phyloP scores from a whole-genome alignment of 192 early-diverging fungal species.

The Coemansia sp. region DNA sequence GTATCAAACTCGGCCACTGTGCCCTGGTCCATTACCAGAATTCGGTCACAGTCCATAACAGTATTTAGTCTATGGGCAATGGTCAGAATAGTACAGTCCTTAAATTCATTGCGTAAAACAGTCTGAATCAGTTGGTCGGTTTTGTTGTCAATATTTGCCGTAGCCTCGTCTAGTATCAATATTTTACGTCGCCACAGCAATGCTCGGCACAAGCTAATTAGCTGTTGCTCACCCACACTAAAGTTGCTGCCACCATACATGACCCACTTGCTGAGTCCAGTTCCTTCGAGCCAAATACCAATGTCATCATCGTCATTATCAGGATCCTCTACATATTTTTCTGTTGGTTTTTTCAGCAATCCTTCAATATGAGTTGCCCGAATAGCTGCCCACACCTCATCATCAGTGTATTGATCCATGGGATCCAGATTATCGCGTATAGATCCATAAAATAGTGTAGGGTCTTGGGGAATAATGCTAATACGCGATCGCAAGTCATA shows the following conservation, averaged over 20 bases:
- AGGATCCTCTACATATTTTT: slow-evolving; percentile 7
- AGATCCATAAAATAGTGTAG: slow-evolving; percentile 67
- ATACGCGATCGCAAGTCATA: slow-evolving; percentile 59
- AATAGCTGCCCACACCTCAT: slow-evolving; percentile 64
- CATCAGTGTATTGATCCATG: slow-evolving; percentile 55
- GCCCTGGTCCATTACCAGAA: slow-evolving; percentile 58
- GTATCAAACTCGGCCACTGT: slow-evolving; percentile 33
- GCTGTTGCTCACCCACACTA: slow-evolving; percentile 71
- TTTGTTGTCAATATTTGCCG: slow-evolving; percentile 57
- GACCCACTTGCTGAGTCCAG: slow-evolving; percentile 25
- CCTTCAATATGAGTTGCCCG: slow-evolving; percentile 29
- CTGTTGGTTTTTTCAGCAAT: slow-evolving; percentile 41
- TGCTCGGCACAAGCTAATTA: slow-evolving; percentile 58
- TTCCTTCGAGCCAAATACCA: slow-evolving; percentile 12
- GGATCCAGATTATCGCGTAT: slow-evolving; percentile 73
- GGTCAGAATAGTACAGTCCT: slow-evolving; percentile 53
- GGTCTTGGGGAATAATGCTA: slow-evolving; percentile 70
- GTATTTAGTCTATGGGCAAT: slow-evolving; percentile 74
- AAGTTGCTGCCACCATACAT: slow-evolving; percentile 62
- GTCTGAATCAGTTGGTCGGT: slow-evolving; percentile 65
- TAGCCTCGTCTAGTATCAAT: slow-evolving; percentile 77
- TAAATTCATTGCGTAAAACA: slow-evolving; percentile 52
- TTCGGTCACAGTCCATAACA: slow-evolving; percentile 59
- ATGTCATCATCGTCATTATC: slow-evolving; percentile 3
- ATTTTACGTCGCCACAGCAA: slow-evolving; percentile 66